phyloP scores from a whole-genome alignment of 2,329 filamentous ascomycete species.

The Fusarium falciforme region DNA sequence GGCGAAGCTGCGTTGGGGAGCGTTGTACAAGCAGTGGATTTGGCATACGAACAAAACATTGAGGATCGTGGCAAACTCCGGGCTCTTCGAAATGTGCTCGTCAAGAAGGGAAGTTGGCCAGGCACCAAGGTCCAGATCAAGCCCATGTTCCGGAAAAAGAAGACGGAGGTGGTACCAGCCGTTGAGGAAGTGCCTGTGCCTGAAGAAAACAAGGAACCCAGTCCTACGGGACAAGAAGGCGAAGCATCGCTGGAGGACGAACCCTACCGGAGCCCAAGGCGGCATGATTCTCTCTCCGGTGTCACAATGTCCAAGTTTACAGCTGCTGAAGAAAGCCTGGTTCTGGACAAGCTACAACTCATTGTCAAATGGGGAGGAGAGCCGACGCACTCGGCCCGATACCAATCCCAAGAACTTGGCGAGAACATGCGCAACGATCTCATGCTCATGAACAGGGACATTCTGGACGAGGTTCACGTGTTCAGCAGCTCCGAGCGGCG shows the following conservation, averaged over 20 bases:
- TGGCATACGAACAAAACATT: slow-evolving; percentile 80
- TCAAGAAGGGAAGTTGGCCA: slow-evolving; percentile 92
- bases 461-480: slow-evolving; percentile 91
- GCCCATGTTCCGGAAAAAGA: slow-evolving; percentile 96
- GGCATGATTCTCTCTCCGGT: slow-evolving; percentile 88
- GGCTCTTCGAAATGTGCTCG: slow-evolving; percentile 84
- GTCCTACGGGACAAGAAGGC: slow-evolving; percentile 36
- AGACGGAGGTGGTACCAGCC: slow-evolving; percentile 66
- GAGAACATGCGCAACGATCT: slow-evolving; percentile 97
- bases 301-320: slow-evolving; percentile 95
- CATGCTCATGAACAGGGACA: slow-evolving; percentile 90
- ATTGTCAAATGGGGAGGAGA: slow-evolving; percentile 99
- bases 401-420: slow-evolving; percentile 94
- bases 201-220: slow-evolving; percentile 45
- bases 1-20: slow-evolving; percentile 90
- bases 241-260: slow-evolving; percentile 37
- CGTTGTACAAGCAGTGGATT: slow-evolving; percentile 87
- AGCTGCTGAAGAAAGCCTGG: slow-evolving; percentile 90
- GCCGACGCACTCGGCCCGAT: slow-evolving; percentile 95
- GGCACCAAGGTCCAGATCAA: slow-evolving; percentile 99
- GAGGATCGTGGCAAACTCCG: slow-evolving; percentile 92
- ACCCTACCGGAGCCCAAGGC: slow-evolving; percentile 58
- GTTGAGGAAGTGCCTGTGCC: slow-evolving; percentile 50
- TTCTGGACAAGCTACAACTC: slow-evolving; percentile 94
- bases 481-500: slow-evolving; percentile 96